phyloP scores from a whole-genome alignment of 116 monocot species.

The Thalassia testudinum region DNA sequence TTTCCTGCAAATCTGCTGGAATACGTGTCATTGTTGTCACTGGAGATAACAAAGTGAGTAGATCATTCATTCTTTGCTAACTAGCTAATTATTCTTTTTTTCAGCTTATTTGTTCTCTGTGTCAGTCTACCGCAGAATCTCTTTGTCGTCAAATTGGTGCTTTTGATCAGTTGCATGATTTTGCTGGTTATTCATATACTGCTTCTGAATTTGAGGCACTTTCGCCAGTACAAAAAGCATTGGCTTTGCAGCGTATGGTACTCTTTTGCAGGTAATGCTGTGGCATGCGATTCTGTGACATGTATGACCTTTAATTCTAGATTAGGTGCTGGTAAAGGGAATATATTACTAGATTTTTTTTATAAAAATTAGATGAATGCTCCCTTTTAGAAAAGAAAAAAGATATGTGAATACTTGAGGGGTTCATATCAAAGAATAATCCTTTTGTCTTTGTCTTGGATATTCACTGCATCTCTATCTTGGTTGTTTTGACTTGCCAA shows the following conservation, averaged over 20 bases:
- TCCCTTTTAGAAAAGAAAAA: too few relatives aligned
- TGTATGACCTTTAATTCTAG: too few relatives aligned
- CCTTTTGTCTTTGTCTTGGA: too few relatives aligned
- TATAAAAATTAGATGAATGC: too few relatives aligned
- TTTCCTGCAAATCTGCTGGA: slow-evolving; percentile 90
- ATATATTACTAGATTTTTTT: too few relatives aligned
- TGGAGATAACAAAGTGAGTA: slow-evolving; percentile 88
- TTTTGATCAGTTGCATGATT: slow-evolving; percentile 80
- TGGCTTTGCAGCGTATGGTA: slow-evolving; percentile 87
- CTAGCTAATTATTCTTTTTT: neutral
- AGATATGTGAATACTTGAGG: too few relatives aligned
- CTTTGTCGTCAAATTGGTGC: slow-evolving; percentile 89
- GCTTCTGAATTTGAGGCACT: slow-evolving; percentile 97
- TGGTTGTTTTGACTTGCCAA: too few relatives aligned
- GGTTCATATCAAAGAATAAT: too few relatives aligned
- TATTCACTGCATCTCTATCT: too few relatives aligned
- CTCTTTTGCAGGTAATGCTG: slow-evolving; percentile 73
- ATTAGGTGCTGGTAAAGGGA: too few relatives aligned
- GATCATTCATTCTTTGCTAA: slow-evolving; percentile 4
- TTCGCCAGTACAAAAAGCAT: slow-evolving; percentile 50
- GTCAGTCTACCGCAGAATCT: slow-evolving; percentile 92
- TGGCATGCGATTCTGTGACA: too few relatives aligned
- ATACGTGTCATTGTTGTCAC: slow-evolving; percentile 99
- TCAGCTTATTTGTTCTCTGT: neutral
- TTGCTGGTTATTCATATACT: slow-evolving; percentile 82